These are phyloP conservation scores for Aspergillus proliferans DNA, from an alignment of 2,329 filamentous ascomycete species.

Conservation along the genomic window DNA sequence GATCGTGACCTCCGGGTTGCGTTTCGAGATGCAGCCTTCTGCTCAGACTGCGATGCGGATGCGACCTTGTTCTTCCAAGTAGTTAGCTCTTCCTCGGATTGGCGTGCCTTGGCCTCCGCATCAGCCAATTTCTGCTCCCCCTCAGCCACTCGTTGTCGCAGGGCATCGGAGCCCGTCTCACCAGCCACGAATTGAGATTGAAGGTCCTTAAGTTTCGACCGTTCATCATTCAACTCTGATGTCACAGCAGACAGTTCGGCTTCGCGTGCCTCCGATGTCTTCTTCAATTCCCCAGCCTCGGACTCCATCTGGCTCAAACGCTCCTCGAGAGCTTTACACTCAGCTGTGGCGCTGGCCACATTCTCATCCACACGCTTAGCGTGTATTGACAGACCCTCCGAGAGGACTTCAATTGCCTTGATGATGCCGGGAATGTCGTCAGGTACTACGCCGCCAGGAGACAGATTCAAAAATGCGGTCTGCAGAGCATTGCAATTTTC, in stretches of 20 bases:
- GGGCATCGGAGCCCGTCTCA: conserved; percentile 72
- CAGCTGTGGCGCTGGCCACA: conserved; percentile 53
- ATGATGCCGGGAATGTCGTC: conserved; percentile 53
- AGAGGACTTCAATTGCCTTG: conserved; percentile 54
- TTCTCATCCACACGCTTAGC: conserved; percentile 56
- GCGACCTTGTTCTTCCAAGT: conserved; percentile 57
- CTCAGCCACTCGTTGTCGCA: conserved; percentile 68
- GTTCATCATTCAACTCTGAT: conserved; percentile 57
- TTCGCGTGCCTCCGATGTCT: conserved; percentile 50
- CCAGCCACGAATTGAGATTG: conserved; percentile 71
- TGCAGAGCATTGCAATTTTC: conserved; percentile 51
- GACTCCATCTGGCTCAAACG: conserved; percentile 51
- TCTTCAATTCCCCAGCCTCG: conserved; percentile 52
- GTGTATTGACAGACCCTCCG: conserved; percentile 56
- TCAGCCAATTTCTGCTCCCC: conserved; percentile 69
- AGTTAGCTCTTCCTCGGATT: conserved; percentile 68
- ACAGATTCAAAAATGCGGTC: conserved; percentile 55
- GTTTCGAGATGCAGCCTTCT: conserved; percentile 48
- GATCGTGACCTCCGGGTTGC: conserved; percentile 66
- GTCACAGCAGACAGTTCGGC: conserved; percentile 42
- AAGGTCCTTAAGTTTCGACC: conserved; percentile 62
- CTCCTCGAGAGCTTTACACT: conserved; percentile 56
- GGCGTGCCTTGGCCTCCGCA: conserved; percentile 67
- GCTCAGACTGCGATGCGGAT: conserved; percentile 24
- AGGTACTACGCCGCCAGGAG: conserved; percentile 48